Base-by-base conservation (phyloP, 2,329 filamentous ascomycete genomes). In the Fusarium temperatum region DNA sequence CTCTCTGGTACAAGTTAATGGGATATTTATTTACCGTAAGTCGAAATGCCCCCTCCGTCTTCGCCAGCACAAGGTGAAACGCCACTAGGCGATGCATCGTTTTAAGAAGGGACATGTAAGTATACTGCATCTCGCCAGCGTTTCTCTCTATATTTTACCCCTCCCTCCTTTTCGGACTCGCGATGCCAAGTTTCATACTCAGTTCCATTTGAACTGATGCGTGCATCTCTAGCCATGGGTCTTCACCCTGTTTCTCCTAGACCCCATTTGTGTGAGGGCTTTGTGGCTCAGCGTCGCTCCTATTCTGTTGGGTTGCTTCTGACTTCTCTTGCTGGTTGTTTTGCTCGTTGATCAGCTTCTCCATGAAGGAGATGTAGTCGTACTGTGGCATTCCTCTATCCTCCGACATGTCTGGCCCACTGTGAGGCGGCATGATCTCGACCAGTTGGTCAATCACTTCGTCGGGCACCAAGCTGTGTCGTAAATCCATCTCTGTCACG, bases 281-380 rank as follows among this genome's bases (percentile, higher is more conserved):
- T 51, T 68, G 48, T 45, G 74, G 63, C 57, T 75, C 71, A 30
- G 80, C 74, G 65, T 81, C 82, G 22, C 78, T 80, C 72, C 78
- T 80, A 67, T 84, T 82, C 75, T 80, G 79, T 61, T 82, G 79
- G 62, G 81, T 79, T 58, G 75, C 74, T 51, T 71, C 79, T 58
- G 73, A 78, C 20, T 75, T 74, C 30, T 76, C 78, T 39, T 78
- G 77, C 36, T 73, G 76, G 41, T 70, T 78, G 28, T 80, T 82
- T 58, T 84, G 82, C 39, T 85, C 83, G 55, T 82, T 82, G 70
- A 95, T 93, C 83, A 96, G 87, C 80, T 92, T 93, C 83, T 98
- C 93, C 96, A 99, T 99, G 82, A 98, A 99, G 73, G 90, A 92
- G 75, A 98, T 95, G 85, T 99, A 99, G 84, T 99, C 96, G 82